Evolutionary conservation across 2,329 filamentous ascomycete genomes (phyloP).

Genomic region (Cladosporium phlei): DNA sequence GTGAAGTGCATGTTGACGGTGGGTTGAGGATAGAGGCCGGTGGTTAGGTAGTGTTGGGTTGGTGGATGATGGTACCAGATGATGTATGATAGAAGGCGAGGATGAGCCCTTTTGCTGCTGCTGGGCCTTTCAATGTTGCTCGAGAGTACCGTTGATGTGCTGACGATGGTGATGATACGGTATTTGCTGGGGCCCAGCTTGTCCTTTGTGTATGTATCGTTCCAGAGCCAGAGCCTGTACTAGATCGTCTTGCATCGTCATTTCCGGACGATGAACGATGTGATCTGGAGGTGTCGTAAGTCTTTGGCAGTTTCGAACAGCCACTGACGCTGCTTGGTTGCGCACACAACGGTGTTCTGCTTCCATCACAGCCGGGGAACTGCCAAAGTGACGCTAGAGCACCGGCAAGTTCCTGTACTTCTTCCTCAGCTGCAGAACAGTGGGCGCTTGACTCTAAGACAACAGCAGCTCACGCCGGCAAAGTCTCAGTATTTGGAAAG

Average conservation of each 20-base stretch:
- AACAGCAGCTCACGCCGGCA: too few relatives aligned
- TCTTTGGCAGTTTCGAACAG: neutral
- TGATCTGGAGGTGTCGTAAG: too few relatives aligned
- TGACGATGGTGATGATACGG: neutral
- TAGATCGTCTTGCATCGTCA: neutral
- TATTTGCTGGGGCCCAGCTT: neutral
- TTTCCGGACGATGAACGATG: neutral
- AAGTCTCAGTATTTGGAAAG: too few relatives aligned
- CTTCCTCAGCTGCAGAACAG: too few relatives aligned
- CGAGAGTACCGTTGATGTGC: neutral
- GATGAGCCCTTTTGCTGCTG: conserved; percentile 2
- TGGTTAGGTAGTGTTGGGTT: neutral
- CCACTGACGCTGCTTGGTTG: neutral
- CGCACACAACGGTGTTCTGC: neutral
- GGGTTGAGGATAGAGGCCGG: neutral
- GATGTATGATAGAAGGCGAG: neutral
- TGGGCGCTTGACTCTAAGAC: too few relatives aligned
- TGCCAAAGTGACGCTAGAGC: neutral
- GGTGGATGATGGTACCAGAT: neutral
- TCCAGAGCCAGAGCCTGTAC: neutral
- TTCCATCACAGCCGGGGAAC: neutral
- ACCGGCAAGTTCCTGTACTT: neutral
- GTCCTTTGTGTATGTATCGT: neutral
- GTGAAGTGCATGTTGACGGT: conserved; percentile 18
- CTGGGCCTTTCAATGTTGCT: neutral